Conservation (phyloP, 73 alveolate genomes). For the Paramecium bursaria region DNA sequence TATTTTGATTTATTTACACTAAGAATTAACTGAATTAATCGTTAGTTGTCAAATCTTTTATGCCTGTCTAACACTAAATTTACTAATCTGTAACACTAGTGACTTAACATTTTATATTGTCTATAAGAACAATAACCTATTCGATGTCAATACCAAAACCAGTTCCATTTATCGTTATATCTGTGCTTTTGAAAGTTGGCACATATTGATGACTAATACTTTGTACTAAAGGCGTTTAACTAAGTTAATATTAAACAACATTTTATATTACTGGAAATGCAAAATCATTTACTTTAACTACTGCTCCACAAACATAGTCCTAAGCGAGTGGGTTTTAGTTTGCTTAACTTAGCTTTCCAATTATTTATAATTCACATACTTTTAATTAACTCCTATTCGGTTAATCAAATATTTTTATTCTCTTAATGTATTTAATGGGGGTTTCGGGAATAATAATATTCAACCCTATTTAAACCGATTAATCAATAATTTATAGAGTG, state of each 20-base stretch:
- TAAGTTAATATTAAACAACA: constrained; percentile 49
- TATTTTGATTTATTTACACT: constrained; percentile 59
- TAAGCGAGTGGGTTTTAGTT: neutral
- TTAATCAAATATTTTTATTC: constrained; percentile 56
- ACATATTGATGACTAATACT: constrained; percentile 37
- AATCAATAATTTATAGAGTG: constrained; percentile 7
- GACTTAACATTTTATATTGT: constrained; percentile 72
- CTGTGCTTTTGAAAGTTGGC: neutral
- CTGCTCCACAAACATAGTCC: constrained; percentile 41
- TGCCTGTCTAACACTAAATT: constrained; percentile 73
- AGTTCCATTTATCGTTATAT: constrained; percentile 39
- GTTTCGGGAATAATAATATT: constrained; percentile 60
- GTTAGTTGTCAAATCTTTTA: constrained; percentile 54
- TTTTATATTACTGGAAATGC: neutral
- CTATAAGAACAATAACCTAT: constrained; percentile 70
- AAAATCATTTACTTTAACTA: constrained; percentile 24
- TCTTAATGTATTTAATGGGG: neutral
- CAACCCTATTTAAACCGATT: constrained; percentile 63
- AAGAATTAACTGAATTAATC: constrained; percentile 17
- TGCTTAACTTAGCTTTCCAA: constrained; percentile 26
- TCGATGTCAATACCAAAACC: constrained; percentile 60
- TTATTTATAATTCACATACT: constrained; percentile 60
- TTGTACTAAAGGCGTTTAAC: neutral
- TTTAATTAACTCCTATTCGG: constrained; percentile 26
- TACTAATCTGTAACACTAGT: constrained; percentile 36